Percentiles rank a stretch among this genome's conserved stretches.
These are phyloP conservation scores for Wickerhamomyces subpelliculosus DNA, from an alignment of 805 yeast species.

Conservation along the genomic window DNA sequence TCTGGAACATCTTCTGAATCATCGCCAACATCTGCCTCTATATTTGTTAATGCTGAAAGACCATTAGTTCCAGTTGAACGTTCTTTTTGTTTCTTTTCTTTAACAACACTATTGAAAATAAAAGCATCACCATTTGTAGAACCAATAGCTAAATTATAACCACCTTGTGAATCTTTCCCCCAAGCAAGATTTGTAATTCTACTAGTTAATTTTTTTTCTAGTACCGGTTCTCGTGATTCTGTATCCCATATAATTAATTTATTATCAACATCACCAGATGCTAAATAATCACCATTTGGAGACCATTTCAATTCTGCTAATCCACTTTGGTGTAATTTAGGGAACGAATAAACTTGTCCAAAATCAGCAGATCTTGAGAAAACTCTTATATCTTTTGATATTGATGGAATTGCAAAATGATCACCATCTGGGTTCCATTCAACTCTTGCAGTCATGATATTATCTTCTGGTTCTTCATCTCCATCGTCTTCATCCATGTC, in stretches of 20 bases:
- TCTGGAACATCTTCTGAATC: constrained; percentile 25
- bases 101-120: constrained; percentile 21
- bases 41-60: constrained; percentile 7
- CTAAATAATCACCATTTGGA: constrained; percentile 53
- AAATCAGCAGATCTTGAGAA: constrained; percentile 21
- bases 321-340: constrained; percentile 20
- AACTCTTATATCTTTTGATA: constrained; percentile 38
- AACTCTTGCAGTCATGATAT: constrained; percentile 43
- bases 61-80: background rate
- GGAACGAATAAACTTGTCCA: constrained; percentile 10
- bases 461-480: constrained; percentile 27
- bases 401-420: constrained; percentile 59
- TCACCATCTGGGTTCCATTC: constrained; percentile 72
- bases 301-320: constrained; percentile 43
- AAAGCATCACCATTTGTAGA: constrained; percentile 35
- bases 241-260: constrained; percentile 52
- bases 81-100: constrained; percentile 1
- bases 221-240: constrained; percentile 25
- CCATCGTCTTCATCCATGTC: constrained; percentile 35
- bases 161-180: constrained; percentile 19
- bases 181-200: constrained; percentile 28
- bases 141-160: constrained; percentile 25
- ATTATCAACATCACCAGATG: constrained; percentile 48
- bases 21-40: constrained; percentile 16
- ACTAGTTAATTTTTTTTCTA: constrained; percentile 23